Evolutionary conservation across 768 basidiomycete species (phyloP).

Genomic region (Psilocybe azurescens): DNA sequence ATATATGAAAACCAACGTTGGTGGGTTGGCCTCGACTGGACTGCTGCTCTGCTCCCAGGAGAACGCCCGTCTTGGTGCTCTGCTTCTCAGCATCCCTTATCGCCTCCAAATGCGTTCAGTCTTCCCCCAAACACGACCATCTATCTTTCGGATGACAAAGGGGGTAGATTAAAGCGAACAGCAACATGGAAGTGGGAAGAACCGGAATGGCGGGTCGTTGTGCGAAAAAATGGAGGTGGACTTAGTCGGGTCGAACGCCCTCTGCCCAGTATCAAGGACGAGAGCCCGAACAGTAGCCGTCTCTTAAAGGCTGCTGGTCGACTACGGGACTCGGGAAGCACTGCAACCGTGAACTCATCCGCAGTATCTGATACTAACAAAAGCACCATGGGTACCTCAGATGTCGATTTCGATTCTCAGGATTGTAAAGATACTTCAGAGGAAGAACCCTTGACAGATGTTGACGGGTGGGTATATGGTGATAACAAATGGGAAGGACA

Average conservation of each 20-base stretch:
- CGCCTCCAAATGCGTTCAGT: constrained; percentile 72
- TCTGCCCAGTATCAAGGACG: constrained; percentile 56
- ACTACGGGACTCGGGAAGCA: constrained; percentile 41
- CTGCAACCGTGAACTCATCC: constrained; percentile 14
- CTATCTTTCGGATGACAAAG: constrained; percentile 54
- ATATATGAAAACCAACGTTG: constrained; percentile 94
- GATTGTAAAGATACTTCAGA: constrained; percentile 41
- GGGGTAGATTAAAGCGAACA: constrained; percentile 64
- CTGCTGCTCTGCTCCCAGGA: constrained; percentile 85
- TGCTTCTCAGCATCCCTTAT: constrained; percentile 58
- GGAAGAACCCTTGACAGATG: constrained; percentile 71
- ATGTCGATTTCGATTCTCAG: constrained; percentile 31
- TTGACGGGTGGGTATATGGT: constrained; percentile 91
- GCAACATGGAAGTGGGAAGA: constrained; percentile 93
- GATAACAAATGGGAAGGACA: constrained; percentile 95
- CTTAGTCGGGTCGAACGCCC: constrained; percentile 63
- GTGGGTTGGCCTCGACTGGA: constrained; percentile 99
- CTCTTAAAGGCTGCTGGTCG: constrained; percentile 62
- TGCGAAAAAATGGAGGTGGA: constrained; percentile 58
- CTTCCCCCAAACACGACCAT: constrained; percentile 68
- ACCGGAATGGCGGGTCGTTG: constrained; percentile 84
- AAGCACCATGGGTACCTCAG: constrained; percentile 16
- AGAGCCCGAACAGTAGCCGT: constrained; percentile 45
- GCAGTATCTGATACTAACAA: constrained; percentile 18
- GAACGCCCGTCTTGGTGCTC: constrained; percentile 92